Evolutionary conservation across 108 stramenopile species (phyloP).

Genomic region (Fistulifera solaris): DNA sequence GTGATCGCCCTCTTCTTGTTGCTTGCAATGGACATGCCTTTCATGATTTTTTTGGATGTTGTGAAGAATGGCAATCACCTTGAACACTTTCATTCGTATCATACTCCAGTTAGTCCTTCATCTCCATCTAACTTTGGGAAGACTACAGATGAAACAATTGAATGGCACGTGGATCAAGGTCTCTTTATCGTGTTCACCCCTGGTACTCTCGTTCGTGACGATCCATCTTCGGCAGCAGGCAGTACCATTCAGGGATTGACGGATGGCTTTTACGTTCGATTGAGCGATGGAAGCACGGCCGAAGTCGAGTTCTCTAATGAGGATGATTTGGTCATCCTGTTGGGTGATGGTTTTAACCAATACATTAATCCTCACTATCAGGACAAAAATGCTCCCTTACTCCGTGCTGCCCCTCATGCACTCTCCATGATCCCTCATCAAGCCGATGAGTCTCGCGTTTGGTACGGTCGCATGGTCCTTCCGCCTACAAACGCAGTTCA

Average conservation of each 20-base stretch:
- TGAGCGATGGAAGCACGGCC: constrained; percentile 28
- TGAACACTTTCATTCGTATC: constrained; percentile 82
- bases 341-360: constrained; percentile 82
- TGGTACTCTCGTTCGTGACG: background rate
- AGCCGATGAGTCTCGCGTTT: constrained; percentile 34
- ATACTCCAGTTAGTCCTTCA: constrained; percentile 1
- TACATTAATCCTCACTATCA: constrained; percentile 30
- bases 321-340: constrained; percentile 64
- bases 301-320: constrained; percentile 39
- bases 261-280: constrained; percentile 28
- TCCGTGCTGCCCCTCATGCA: constrained; percentile 68
- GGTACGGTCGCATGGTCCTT: constrained; percentile 84
- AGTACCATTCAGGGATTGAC: constrained; percentile 1
- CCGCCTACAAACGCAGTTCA: constrained; percentile 56
- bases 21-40: constrained; percentile 5
- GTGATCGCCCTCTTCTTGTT: constrained; percentile 32
- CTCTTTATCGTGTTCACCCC: constrained; percentile 11
- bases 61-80: constrained; percentile 57
- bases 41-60: constrained; percentile 30
- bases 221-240: background rate
- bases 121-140: background rate
- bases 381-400: constrained; percentile 1
- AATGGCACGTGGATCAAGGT: constrained; percentile 55
- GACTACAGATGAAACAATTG: constrained; percentile 30
- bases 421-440: constrained; percentile 19